Evolutionary conservation across 441 rosid genomes (phyloP), one percentile per base, ranked within the genome.

Genomic region (Theobroma grandiflorum): DNA sequence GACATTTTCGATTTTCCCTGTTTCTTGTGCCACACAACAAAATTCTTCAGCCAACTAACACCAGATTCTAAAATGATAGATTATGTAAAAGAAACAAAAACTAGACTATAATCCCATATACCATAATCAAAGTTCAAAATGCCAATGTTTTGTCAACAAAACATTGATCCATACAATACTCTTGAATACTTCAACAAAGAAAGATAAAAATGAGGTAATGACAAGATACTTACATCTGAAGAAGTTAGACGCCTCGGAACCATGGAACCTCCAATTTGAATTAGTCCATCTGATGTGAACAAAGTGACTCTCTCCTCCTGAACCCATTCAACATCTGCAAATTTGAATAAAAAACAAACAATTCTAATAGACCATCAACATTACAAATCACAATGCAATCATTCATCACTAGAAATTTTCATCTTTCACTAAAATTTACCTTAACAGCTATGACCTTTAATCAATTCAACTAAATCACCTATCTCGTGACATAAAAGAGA

Each of bases 201-300:
- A 33, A 61, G 67, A 18, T 31, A 64, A 62, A 12, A n/a, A 58
- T 14, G 2, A 7, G 38, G 8, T 38, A 84, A 58, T 63, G 22
- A 57, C 59, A 69, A 81, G 76, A 42, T 45, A 71, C 90, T 61
- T 89, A 90, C 99, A 74, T 92, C 87, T 61, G 94, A 87, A 45
- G 94, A 77, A 52, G 82, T 80, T 72, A 87, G 74, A 35, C 89
- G 92, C 47, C 92, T 92, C 77, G 99, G 98, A 81, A 94, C 95
- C 84, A 92, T 80, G 65, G 92, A 92, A 76, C 98, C 98, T 47
- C 98, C 98, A 73, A 96, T 94, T 88, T 92, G 98, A 88, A 96
- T 52, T n/a, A 96, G 89, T 70, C 98, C 98, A 81, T 96, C 98
- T 57, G 95, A 73, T 26, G 98, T 93, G 87, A 96, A 96, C 80